These are phyloP conservation scores for Bjerkandera adusta DNA, from an alignment of 1,284 basidiomycete genomes.

Conservation along the genomic window DNA sequence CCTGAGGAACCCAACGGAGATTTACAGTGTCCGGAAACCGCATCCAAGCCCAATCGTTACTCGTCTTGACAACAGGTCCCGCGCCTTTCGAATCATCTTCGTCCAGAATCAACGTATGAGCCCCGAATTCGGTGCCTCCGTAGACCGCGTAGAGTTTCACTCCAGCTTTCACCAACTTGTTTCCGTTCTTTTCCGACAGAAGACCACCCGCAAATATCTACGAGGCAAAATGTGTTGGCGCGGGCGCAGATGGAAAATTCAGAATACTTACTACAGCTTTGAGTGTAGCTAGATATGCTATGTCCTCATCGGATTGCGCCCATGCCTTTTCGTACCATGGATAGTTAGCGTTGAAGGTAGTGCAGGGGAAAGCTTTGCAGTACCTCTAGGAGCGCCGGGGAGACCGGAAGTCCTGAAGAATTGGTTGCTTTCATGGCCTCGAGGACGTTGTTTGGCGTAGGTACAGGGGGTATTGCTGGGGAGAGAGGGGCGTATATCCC, in stretches of 20 bases:
- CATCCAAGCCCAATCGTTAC: constrained; percentile 4
- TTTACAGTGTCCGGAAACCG: constrained; percentile 3
- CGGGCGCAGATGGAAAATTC: too few species aligned
- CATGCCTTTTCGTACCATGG: constrained; percentile 14
- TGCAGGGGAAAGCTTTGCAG: neutral
- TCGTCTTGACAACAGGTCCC: constrained; percentile 3
- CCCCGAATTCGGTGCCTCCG: constrained; percentile 20
- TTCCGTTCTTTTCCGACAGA: constrained; percentile 25
- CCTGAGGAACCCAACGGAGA: constrained; percentile 29
- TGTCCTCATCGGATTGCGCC: constrained; percentile 17
- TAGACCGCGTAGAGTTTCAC: constrained; percentile 24
- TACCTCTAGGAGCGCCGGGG: constrained; percentile 20
- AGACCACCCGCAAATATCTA: constrained; percentile 28
- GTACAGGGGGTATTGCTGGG: constrained; percentile 8
- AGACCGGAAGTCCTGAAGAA: constrained; percentile 3
- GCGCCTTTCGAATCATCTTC: neutral
- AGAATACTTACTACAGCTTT: constrained; percentile 14
- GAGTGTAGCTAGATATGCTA: constrained; percentile 17
- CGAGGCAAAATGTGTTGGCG: neutral
- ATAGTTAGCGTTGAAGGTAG: neutral
- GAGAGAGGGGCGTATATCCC: constrained; percentile 4
- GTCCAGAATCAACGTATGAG: constrained; percentile 14
- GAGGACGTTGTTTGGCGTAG: constrained; percentile 15
- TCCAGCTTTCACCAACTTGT: constrained; percentile 24
- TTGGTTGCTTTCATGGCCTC: neutral